Conservation (phyloP, 352 stramenopile genomes). For the Blastocystis sp. region DNA sequence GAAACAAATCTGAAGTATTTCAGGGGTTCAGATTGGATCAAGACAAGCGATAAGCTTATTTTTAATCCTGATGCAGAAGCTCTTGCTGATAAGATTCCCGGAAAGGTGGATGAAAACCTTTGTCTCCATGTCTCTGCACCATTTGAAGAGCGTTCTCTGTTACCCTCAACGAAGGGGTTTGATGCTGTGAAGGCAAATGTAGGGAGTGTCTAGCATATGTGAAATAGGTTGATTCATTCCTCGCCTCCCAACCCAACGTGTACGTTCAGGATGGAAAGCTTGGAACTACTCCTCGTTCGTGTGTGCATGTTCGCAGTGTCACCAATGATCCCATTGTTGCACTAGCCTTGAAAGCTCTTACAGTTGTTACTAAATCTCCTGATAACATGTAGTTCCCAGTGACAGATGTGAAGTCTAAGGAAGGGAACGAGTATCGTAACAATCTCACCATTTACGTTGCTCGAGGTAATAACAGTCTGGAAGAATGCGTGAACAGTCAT, state of each 20-base stretch:
- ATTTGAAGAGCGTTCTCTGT: not conserved
- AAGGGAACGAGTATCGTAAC: constrained; percentile 15
- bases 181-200: constrained; percentile 21
- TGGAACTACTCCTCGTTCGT: not conserved
- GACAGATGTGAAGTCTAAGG: not conserved
- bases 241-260: constrained; percentile 1
- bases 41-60: constrained; percentile 2
- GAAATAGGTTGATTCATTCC: constrained; percentile 28
- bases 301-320: constrained; percentile 29
- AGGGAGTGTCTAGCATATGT: not conserved
- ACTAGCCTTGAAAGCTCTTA: constrained; percentile 35
- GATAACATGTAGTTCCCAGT: constrained; percentile 36
- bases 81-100: constrained; percentile 14
- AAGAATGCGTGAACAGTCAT: not conserved
- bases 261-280: constrained; percentile 48
- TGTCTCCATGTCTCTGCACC: not conserved
- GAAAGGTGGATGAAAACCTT: constrained; percentile 38
- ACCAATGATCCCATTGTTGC: constrained; percentile 33
- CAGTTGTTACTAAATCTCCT: not conserved
- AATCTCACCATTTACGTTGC: constrained; percentile 50
- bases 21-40: constrained; percentile 48
- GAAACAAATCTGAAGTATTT: constrained; percentile 60
- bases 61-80: constrained; percentile 28
- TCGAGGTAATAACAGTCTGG: not conserved
- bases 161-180: not conserved